Evolutionary conservation across 108 stramenopile species (phyloP).

Genomic region (Stephanodiscus triporus): DNA sequence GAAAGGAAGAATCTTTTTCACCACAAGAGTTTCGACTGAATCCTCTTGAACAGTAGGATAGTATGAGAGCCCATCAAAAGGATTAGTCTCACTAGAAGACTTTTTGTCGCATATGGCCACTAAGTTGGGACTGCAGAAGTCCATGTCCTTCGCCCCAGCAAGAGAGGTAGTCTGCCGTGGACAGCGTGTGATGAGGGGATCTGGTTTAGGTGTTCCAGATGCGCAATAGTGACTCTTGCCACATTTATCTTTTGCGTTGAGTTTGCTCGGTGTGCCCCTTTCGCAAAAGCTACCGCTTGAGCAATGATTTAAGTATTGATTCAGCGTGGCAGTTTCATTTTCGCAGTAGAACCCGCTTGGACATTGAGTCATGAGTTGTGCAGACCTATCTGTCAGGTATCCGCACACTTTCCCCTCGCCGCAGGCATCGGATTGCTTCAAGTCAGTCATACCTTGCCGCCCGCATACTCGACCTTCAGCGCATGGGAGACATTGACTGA

Average conservation of each 20-base stretch:
- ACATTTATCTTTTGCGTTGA: conserved; percentile 69
- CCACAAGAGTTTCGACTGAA: conserved; percentile 64
- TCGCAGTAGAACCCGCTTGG: conserved; percentile 67
- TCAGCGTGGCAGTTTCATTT: conserved; percentile 50
- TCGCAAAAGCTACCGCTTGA: conserved; percentile 64
- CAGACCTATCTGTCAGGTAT: conserved; percentile 58
- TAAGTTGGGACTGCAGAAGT: conserved; percentile 51
- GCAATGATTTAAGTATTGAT: conserved; percentile 62
- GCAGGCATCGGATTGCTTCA: conserved; percentile 54
- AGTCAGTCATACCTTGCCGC: conserved; percentile 60
- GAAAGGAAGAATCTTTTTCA: conserved; percentile 64
- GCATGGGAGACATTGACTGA: conserved; percentile 84
- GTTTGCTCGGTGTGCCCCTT: conserved; percentile 57
- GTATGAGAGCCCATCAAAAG: conserved; percentile 58
- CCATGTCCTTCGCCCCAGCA: conserved; percentile 52
- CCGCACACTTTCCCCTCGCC: conserved; percentile 79
- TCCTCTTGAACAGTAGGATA: conserved; percentile 52
- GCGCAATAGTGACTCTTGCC: conserved; percentile 72
- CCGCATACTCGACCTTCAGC: conserved; percentile 77
- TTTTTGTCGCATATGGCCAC: conserved; percentile 86
- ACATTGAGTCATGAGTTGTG: conserved; percentile 70
- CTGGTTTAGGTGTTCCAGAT: conserved; percentile 53
- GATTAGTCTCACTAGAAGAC: conserved; percentile 35
- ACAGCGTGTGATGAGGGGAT: conserved; percentile 50
- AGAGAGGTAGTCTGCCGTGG: conserved; percentile 63